phyloP scores from a whole-genome alignment of 768 basidiomycete genomes.

The Serendipita indica region DNA sequence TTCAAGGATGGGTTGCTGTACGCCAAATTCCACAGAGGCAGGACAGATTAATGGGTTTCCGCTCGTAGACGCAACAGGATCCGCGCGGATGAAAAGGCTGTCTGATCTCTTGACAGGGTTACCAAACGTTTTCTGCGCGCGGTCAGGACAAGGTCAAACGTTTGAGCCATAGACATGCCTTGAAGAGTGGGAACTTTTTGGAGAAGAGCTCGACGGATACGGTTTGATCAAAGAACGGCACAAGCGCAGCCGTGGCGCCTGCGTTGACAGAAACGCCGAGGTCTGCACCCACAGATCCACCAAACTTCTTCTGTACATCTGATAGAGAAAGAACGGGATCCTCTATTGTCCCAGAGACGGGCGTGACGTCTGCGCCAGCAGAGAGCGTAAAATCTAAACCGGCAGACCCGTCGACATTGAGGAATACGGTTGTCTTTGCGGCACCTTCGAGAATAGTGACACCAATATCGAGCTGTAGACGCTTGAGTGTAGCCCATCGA shows the following conservation, averaged over 20 bases:
- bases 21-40: not conserved
- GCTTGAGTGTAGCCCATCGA: not conserved
- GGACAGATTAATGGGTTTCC: not conserved
- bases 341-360: not conserved
- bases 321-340: not conserved
- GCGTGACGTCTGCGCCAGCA: constrained; percentile 13
- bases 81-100: not conserved
- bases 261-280: not conserved
- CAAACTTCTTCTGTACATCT: constrained; percentile 5
- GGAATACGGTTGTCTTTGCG: constrained; percentile 28
- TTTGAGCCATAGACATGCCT: not conserved
- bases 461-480: constrained; percentile 27
- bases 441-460: constrained; percentile 27
- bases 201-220: not conserved
- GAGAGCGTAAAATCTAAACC: constrained; percentile 20
- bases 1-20: not conserved
- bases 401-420: constrained; percentile 25
- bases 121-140: not conserved
- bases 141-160: not conserved
- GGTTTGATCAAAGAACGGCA: constrained; percentile 6
- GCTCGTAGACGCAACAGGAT: too few species aligned
- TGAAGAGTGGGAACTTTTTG: constrained; percentile 6
- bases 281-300: constrained; percentile 2
- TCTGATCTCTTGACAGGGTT: not conserved
- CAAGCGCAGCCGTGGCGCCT: not conserved